Base-by-base conservation (phyloP, 108 stramenopile species). In the Skeletonema costatum region DNA sequence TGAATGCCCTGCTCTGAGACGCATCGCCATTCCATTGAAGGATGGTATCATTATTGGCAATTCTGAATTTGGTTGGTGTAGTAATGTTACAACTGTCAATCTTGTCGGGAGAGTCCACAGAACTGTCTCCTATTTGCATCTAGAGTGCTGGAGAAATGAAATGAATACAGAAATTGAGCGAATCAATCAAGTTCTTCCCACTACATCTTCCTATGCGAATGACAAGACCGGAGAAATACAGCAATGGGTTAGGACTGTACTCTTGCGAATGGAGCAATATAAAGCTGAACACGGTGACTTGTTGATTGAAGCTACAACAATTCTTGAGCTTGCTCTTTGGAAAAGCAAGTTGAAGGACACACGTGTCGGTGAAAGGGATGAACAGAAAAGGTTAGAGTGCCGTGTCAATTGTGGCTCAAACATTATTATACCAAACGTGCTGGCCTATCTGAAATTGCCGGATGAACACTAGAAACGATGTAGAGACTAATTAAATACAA, bases 111-210 rank as follows among this genome's bases (percentile, higher is more conserved):
- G 25, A 25, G 25, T 56, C 53, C 53, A 56, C 9, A 21, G 29
- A 56, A n/a, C 53, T 56, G n/a, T 56, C 25, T 56, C 53, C 7
- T 56, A 0, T 21, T 56, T 56, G n/a, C 53, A 56, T n/a, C 9
- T 56, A n/a, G 53, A 56, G 53, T n/a, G 53, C 53, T 56, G 53
- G 53, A 56, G 53, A 25, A 56, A 56, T 56, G 53, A 56, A 25
- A 56, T 56, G 25, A 10, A 29, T 56, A 11, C 19, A 56, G 53
- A 56, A 56, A 56, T 56, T 25, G 25, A 56, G 29, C 53, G 53
- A 56, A 56, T 56, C 21, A 56, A 56, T 56, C 53, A 56, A 29
- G 53, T 56, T 0, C 53, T 56, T 10, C 25, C 53, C 53, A 56
- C 53, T 1, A 56, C 53, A 25, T 56, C 53, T 9, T 21, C 53